A percentile compares a stretch with the other conserved stretches of the same genome.
These are phyloP conservation scores for Globisporangium cystogenes DNA, from an alignment of 352 stramenopile species.

Conservation along the genomic window DNA sequence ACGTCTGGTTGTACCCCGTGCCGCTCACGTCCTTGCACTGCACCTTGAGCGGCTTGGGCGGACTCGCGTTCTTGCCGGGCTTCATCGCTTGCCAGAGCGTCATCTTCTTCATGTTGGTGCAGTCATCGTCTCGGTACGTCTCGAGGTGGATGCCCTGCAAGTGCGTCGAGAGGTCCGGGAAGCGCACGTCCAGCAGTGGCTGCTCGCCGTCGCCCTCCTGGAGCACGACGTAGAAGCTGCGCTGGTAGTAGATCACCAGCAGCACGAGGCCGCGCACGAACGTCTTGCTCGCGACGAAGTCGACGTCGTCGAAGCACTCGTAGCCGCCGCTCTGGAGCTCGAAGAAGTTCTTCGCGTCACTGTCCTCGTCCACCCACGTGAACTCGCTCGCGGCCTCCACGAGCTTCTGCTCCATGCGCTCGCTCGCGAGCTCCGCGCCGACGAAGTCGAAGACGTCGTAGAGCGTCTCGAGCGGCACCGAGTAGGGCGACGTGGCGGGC, in stretches of 20 bases:
- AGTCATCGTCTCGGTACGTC: slow-evolving; percentile 72
- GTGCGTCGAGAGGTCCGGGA: slow-evolving; percentile 88
- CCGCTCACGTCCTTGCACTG: slow-evolving; percentile 83
- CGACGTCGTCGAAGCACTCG: slow-evolving; percentile 79
- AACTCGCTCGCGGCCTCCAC: slow-evolving; percentile 80
- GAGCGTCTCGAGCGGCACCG: slow-evolving; percentile 60
- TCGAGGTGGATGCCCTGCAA: slow-evolving; percentile 88
- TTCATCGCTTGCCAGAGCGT: slow-evolving; percentile 87
- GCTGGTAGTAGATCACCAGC: slow-evolving; percentile 80
- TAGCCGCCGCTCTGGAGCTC: slow-evolving; percentile 90
- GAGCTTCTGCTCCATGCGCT: slow-evolving; percentile 83
- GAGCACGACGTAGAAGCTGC: slow-evolving; percentile 90
- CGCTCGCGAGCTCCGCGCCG: slow-evolving; percentile 72
- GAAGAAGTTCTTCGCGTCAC: slow-evolving; percentile 84
- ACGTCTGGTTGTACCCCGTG: slow-evolving; percentile 79
- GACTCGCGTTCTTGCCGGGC: slow-evolving; percentile 47
- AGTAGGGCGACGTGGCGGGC: slow-evolving; percentile 61
- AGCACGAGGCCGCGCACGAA: slow-evolving; percentile 81
- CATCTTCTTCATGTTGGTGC: slow-evolving; percentile 89
- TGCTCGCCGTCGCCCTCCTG: slow-evolving; percentile 89
- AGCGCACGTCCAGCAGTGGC: slow-evolving; percentile 92
- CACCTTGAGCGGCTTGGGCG: slow-evolving; percentile 73
- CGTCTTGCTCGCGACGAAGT: slow-evolving; percentile 85
- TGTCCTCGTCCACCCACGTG: slow-evolving; percentile 89
- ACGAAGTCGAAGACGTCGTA: slow-evolving; percentile 87